Conservation (phyloP, 345 rosid species). For the Crucihimalaya himalaica region DNA sequence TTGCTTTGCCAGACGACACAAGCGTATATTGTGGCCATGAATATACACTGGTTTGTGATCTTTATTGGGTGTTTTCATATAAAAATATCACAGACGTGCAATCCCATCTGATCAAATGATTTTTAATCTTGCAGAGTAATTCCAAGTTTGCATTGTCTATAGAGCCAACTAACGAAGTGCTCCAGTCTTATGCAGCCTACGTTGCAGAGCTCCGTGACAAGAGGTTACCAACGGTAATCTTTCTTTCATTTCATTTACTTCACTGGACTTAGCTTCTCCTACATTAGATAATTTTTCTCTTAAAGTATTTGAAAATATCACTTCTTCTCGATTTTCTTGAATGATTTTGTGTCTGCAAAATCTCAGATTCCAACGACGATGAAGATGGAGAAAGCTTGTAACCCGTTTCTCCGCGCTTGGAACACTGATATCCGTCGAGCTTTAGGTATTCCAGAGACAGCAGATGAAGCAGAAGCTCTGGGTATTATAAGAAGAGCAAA, state of each 20-base stretch:
- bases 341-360: not conserved
- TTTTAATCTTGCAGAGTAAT: slow-evolving; percentile 64
- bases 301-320: not conserved
- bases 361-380: slow-evolving; percentile 72
- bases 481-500: slow-evolving; percentile 68
- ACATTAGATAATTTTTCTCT: not conserved
- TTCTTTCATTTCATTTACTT: not conserved
- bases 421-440: slow-evolving; percentile 63
- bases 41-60: slow-evolving; percentile 69
- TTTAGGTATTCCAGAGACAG: slow-evolving; percentile 55
- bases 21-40: slow-evolving; percentile 85
- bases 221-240: slow-evolving; percentile 69
- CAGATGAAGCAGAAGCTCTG: slow-evolving; percentile 70
- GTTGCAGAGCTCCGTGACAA: slow-evolving; percentile 74
- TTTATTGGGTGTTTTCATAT: not conserved
- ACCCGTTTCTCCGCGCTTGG: slow-evolving; percentile 80
- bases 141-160: slow-evolving; percentile 87
- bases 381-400: slow-evolving; percentile 80
- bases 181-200: slow-evolving; percentile 71
- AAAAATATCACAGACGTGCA: not conserved
- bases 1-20: slow-evolving; percentile 43
- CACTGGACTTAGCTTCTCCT: not conserved
- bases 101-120: not conserved
- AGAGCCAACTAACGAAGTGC: slow-evolving; percentile 82
- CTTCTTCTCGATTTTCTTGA: slow-evolving; percentile 9